phyloP scores from a whole-genome alignment of 768 basidiomycete genomes.

The Suillus occidentalis region DNA sequence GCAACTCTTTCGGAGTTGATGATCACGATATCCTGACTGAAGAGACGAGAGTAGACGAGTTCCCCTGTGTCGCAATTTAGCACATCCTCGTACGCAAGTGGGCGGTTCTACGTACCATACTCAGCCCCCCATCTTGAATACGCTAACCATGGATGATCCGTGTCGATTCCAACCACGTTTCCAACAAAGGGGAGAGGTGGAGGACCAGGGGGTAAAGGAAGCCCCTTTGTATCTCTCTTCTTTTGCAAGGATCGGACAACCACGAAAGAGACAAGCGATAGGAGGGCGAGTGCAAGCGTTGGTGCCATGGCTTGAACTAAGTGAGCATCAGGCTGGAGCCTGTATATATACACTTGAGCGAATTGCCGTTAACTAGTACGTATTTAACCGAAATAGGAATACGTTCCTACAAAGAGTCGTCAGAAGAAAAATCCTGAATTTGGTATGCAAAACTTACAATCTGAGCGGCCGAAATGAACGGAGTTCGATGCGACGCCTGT shows the following conservation, averaged over 20 bases:
- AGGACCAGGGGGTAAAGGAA: constrained; percentile 23
- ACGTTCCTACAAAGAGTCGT: too few species aligned
- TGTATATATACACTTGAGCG: too few species aligned
- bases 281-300: constrained; percentile 2
- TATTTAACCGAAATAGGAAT: too few species aligned
- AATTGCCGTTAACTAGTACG: too few species aligned
- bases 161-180: constrained; percentile 21
- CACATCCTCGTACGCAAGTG: background rate
- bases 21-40: constrained; percentile 25
- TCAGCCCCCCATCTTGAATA: constrained; percentile 21
- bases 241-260: constrained; percentile 12
- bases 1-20: constrained; percentile 28
- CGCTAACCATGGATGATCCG: constrained; percentile 21
- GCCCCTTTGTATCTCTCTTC: constrained; percentile 9
- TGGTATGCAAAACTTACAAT: too few species aligned
- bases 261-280: constrained; percentile 13
- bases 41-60: constrained; percentile 23
- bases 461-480: too few species aligned
- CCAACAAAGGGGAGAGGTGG: constrained; percentile 21
- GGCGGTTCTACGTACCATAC: constrained; percentile 16
- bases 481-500: too few species aligned
- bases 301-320: background rate
- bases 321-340: too few species aligned
- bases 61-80: constrained; percentile 13
- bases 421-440: too few species aligned